Evolutionary conservation across 129 eudicot genomes (phyloP).

Genomic region (Escallonia rubra): DNA sequence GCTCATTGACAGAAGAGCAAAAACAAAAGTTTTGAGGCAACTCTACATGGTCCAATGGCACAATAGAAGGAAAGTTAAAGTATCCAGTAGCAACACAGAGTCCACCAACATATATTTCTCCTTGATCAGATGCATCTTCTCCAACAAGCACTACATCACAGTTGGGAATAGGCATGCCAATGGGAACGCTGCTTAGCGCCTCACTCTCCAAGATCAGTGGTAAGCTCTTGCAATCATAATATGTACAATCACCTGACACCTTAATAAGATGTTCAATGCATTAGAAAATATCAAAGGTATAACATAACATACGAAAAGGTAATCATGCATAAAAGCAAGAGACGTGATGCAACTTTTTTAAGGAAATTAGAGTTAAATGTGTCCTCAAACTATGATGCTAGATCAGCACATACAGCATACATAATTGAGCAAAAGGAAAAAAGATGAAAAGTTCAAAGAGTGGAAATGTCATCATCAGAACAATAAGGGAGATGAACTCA

Average conservation of each 20-base stretch:
- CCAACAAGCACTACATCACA: constrained; percentile 56
- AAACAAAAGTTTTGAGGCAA: constrained; percentile 27
- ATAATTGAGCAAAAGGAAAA: background rate
- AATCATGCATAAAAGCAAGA: constrained; percentile 1
- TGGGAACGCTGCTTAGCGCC: constrained; percentile 63
- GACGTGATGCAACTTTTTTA: background rate
- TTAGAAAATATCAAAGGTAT: constrained; percentile 7
- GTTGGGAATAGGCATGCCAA: constrained; percentile 70
- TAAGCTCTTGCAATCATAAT: constrained; percentile 79
- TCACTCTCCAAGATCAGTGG: constrained; percentile 44
- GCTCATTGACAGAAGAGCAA: constrained; percentile 19
- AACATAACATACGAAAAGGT: background rate
- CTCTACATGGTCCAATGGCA: constrained; percentile 33
- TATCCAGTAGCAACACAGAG: constrained; percentile 69
- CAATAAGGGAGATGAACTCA: too few relatives aligned
- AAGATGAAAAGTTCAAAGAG: too few relatives aligned
- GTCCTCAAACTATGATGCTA: too few relatives aligned
- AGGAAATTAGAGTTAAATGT: background rate
- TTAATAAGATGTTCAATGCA: constrained; percentile 19
- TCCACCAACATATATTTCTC: constrained; percentile 80
- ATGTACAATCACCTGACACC: constrained; percentile 98
- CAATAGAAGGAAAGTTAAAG: constrained; percentile 31
- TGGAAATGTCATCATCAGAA: too few relatives aligned
- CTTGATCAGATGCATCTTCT: constrained; percentile 42
- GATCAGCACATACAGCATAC: background rate